A percentile compares a stretch with the other conserved stretches of the same genome.
Evolutionary conservation across 1,139 yeast species (phyloP).

Genomic region (Keqinozyma sinolaborantium): DNA sequence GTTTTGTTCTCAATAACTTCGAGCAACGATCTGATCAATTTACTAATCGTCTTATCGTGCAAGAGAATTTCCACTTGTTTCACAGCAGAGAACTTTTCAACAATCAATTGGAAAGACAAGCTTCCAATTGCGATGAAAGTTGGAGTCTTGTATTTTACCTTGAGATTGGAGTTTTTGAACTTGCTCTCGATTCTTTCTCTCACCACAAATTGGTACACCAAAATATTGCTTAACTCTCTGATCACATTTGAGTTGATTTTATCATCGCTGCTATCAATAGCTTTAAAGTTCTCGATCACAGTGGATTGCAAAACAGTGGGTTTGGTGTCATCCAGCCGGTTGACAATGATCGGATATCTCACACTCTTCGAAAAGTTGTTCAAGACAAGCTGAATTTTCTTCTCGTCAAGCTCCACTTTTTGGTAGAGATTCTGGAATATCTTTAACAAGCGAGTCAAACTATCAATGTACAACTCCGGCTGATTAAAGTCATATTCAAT

Average conservation of each 20-base stretch:
- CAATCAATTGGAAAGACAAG: conserved; percentile 42
- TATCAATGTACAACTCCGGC: conserved; percentile 51
- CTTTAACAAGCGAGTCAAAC: conserved; percentile 47
- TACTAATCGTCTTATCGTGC: conserved; percentile 42
- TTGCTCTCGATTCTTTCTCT: conserved; percentile 47
- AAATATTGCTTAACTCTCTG: conserved; percentile 50
- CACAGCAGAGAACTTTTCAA: conserved; percentile 26
- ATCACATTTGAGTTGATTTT: conserved; percentile 43
- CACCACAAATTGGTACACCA: conserved; percentile 58
- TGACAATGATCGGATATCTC: conserved; percentile 64
- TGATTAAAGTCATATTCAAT: conserved; percentile 57
- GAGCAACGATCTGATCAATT: conserved; percentile 19
- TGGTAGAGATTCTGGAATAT: conserved; percentile 46
- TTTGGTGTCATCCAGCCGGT: conserved; percentile 36
- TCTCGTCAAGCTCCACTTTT: conserved; percentile 24
- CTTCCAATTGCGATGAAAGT: conserved; percentile 65
- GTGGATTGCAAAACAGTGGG: conserved; percentile 56
- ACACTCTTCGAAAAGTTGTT: conserved; percentile 55
- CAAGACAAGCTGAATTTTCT: conserved; percentile 35
- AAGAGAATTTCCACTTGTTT: conserved; percentile 32
- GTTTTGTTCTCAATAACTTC: conserved; percentile 30
- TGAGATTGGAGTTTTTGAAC: conserved; percentile 21
- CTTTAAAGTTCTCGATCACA: conserved; percentile 37
- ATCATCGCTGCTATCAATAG: conserved; percentile 26
- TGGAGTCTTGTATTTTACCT: conserved; percentile 48